A percentile compares a stretch with the other conserved stretches of the same genome.
Evolutionary conservation across 1,139 yeast species (phyloP).

Genomic region (Geotrichum candidum): DNA sequence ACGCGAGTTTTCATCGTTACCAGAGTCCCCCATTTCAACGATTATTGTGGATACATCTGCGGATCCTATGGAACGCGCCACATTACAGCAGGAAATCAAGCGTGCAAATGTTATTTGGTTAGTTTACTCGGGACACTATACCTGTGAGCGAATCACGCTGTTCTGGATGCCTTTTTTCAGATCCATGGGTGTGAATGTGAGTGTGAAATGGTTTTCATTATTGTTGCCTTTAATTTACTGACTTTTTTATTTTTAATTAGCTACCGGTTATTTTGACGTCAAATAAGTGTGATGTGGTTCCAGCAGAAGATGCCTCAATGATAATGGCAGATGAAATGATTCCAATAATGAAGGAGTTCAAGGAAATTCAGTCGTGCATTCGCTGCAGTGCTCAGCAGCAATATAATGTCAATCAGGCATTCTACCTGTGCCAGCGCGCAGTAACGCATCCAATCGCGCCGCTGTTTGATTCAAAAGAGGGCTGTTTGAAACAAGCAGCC

Average conservation of each 20-base stretch:
- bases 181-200: slow-evolving; percentile 74
- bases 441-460: slow-evolving; percentile 94
- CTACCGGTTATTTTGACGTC: slow-evolving; percentile 84
- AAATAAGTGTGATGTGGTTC: slow-evolving; percentile 59
- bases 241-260: background rate
- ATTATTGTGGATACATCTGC: slow-evolving; percentile 75
- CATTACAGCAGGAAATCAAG: slow-evolving; percentile 67
- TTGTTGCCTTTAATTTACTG: background rate
- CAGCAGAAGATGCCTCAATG: slow-evolving; percentile 30
- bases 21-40: slow-evolving; percentile 58
- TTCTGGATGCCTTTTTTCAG: slow-evolving; percentile 94
- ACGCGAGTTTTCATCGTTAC: slow-evolving; percentile 52
- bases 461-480: slow-evolving; percentile 84
- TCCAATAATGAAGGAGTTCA: slow-evolving; percentile 81
- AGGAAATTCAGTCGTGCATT: slow-evolving; percentile 88
- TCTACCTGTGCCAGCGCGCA: slow-evolving; percentile 86
- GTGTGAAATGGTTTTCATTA: background rate
- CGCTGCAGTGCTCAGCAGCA: slow-evolving; percentile 78
- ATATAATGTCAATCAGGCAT: slow-evolving; percentile 78
- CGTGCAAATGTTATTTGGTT: slow-evolving; percentile 89
- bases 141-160: slow-evolving; percentile 82
- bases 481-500: slow-evolving; percentile 71
- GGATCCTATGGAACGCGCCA: slow-evolving; percentile 46
- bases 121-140: slow-evolving; percentile 87
- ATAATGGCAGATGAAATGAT: slow-evolving; percentile 66